Percentiles rank a stretch among this genome's conserved stretches.
These are phyloP conservation scores for Ceratobasidium sp. DNA, from an alignment of 1,284 basidiomycete genomes.

Conservation along the genomic window DNA sequence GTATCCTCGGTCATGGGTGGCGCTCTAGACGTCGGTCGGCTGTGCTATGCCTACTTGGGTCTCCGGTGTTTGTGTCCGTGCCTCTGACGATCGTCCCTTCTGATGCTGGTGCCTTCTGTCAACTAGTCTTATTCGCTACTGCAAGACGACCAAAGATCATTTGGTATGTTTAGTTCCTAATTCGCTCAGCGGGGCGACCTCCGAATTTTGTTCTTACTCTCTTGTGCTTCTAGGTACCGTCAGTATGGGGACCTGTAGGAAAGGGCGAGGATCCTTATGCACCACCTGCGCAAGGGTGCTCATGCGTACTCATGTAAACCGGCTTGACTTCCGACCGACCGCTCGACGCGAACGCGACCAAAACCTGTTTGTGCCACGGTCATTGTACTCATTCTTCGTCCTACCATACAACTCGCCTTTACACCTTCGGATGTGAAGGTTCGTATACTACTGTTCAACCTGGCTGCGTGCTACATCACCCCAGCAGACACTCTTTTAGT, in stretches of 20 bases:
- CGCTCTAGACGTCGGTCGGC: constrained; percentile 3
- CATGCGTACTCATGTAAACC: constrained; percentile 64
- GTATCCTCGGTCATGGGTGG: constrained; percentile 12
- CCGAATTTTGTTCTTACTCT: constrained; percentile 45
- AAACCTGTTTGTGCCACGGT: constrained; percentile 26
- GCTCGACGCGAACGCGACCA: constrained; percentile 22
- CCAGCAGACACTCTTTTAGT: constrained; percentile 39
- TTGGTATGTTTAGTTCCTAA: constrained; percentile 68
- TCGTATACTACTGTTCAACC: constrained; percentile 35
- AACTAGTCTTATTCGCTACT: constrained; percentile 85
- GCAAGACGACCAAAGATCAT: constrained; percentile 89
- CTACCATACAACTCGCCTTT: constrained; percentile 31
- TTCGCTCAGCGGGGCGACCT: constrained; percentile 2
- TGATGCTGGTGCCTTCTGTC: neutral
- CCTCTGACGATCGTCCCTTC: neutral
- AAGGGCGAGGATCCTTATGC: constrained; percentile 92
- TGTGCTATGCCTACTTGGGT: constrained; percentile 8
- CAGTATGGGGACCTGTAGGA: constrained; percentile 91
- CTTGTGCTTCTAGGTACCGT: constrained; percentile 69
- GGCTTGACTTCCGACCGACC: constrained; percentile 2
- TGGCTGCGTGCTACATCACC: constrained; percentile 11
- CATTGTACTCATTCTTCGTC: constrained; percentile 33
- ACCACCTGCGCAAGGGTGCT: constrained; percentile 73
- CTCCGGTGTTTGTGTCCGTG: constrained; percentile 1
- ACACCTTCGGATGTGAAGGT: constrained; percentile 20